Conservation (phyloP, 1,139 yeast genomes). For the Magnusiomyces sp. region DNA sequence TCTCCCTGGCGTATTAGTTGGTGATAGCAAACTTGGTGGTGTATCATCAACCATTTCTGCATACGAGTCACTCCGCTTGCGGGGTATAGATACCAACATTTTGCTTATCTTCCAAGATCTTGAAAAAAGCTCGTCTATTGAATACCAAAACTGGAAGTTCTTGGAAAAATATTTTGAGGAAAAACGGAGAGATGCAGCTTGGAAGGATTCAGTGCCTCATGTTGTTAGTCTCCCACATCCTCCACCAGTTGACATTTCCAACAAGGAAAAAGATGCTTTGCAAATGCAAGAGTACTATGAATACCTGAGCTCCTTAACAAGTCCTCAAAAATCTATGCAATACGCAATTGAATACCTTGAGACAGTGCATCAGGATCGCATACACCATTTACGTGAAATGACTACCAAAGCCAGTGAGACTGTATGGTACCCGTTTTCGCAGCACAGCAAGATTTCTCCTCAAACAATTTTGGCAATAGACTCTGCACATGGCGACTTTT, state of each 20-base stretch:
- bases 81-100: conserved; percentile 24
- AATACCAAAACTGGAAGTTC: conserved; percentile 21
- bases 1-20: conserved; percentile 24
- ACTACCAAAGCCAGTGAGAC: conserved; percentile 19
- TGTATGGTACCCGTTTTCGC: conserved; percentile 28
- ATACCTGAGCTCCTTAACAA: conserved; percentile 9
- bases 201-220: conserved; percentile 1
- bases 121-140: no score
- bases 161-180: conserved; percentile 17
- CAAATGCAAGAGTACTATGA: conserved; percentile 20
- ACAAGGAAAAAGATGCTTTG: conserved; percentile 13
- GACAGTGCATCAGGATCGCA: conserved; percentile 14
- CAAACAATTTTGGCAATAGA: conserved; percentile 22
- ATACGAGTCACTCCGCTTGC: conserved; percentile 20
- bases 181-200: conserved; percentile 4
- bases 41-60: conserved; percentile 25
- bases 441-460: conserved; percentile 20
- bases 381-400: conserved; percentile 16
- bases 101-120: conserved; percentile 20
- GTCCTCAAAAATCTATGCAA: conserved; percentile 10
- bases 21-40: conserved; percentile 25
- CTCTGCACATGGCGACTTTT: conserved; percentile 24
- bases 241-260: conserved; percentile 17
- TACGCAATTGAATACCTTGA: conserved; percentile 15
- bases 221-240: conserved; percentile 13